Evolutionary conservation across 805 yeast species (phyloP).

Genomic region (Pichia insulana): DNA sequence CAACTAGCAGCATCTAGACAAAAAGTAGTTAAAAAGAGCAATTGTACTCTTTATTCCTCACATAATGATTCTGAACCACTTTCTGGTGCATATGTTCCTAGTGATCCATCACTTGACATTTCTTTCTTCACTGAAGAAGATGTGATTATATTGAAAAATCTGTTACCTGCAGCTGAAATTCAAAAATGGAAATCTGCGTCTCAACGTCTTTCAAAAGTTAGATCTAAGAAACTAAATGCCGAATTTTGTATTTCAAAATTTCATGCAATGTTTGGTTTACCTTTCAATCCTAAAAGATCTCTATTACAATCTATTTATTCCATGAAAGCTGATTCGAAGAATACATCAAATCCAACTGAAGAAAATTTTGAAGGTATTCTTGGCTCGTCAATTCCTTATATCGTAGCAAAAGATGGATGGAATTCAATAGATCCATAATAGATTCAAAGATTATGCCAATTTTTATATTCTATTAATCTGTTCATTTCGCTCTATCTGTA

Average conservation of each 20-base stretch:
- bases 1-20: too few relatives aligned
- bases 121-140: constrained; percentile 26
- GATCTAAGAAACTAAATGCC: constrained; percentile 25
- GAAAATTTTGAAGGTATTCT: constrained; percentile 25
- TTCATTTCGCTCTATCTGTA: not conserved
- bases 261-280: constrained; percentile 27
- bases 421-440: constrained; percentile 14
- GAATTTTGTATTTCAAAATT: constrained; percentile 25
- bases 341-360: constrained; percentile 4
- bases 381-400: constrained; percentile 28
- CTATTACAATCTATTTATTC: constrained; percentile 18
- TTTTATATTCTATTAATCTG: not conserved
- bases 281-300: constrained; percentile 22
- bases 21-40: too few relatives aligned
- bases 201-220: constrained; percentile 22
- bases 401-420: constrained; percentile 27
- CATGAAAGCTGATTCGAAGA: constrained; percentile 7
- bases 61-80: constrained; percentile 5
- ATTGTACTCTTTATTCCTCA: too few relatives aligned
- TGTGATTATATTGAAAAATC: constrained; percentile 18
- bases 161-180: constrained; percentile 25
- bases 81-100: constrained; percentile 16
- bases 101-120: constrained; percentile 20
- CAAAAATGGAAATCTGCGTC: constrained; percentile 29
- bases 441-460: not conserved